Evolutionary conservation across 306 rosid genomes (phyloP), one percentile per base, ranked within the genome.

Genomic region (Vigna hirtella): DNA sequence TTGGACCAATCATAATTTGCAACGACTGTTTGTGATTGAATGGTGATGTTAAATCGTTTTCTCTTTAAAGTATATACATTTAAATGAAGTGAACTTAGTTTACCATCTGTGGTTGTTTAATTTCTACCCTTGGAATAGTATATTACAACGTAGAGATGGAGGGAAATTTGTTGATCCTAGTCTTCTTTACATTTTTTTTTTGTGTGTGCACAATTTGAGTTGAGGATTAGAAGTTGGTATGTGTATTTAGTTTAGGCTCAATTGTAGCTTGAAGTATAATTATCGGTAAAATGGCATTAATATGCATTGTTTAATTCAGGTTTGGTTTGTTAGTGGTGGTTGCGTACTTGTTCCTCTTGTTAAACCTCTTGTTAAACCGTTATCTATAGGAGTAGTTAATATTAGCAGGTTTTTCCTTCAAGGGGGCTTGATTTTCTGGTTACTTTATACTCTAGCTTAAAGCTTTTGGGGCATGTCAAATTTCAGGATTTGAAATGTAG

Each of bases 401-500:
- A 66, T 59, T 47, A 26, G 43, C 18, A 50, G 59, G 70, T 16
- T 81, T 81, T 13, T 43, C 30, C 50, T 56, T 17, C 50, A 26
- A 9, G 7, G 16, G 62, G 9, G 9, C 68, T 47, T 67, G 56
- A 62, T 43, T 24, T 83, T 52, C 36, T 1, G 4, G 63, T 30
- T 10, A 24, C 7, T 13, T 22, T 11, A 36, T 63, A 49, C 1
- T 70, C 16, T 56, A n/a, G 74, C 70, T 76, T 15, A 66, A 57
- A 55, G 17, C 20, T 24, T 28, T 72, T 57, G 28, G 75, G 48
- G 48, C 32, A 24, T 83, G 70, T 73, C 22, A 62, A 74, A 75
- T 87, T 87, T 83, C 93, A 96, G 99, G 89, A 88, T 77, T 83
- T 84, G 38, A 91, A 68, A 82, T 93, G 89, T 81, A 83, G 91